Conservation (phyloP, 495 filamentous ascomycete species). For the Annulohypoxylon bovei region DNA sequence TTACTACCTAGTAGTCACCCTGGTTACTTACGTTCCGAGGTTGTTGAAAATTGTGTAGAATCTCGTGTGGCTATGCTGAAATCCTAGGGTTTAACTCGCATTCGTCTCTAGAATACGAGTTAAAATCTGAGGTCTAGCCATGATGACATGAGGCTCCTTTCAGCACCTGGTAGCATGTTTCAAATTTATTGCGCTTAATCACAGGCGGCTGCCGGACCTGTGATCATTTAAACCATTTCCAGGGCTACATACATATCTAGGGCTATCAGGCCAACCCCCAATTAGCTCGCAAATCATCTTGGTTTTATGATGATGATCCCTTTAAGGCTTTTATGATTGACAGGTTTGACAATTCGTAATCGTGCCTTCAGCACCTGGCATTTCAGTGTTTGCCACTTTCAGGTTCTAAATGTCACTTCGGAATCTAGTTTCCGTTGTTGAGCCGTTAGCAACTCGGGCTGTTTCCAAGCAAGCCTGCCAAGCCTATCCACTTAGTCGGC, state of each 20-base stretch:
- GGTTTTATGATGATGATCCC: background rate
- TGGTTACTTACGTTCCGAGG: background rate
- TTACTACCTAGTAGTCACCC: background rate
- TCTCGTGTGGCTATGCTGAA: background rate
- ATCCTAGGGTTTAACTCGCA: background rate
- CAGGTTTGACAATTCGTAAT: background rate
- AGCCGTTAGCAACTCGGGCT: conserved; percentile 2
- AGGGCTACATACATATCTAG: no score
- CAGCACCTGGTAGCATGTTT: conserved; percentile 4
- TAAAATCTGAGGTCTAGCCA: conserved; percentile 3
- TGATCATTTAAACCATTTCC: background rate
- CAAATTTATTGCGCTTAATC: conserved; percentile 10
- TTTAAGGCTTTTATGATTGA: background rate
- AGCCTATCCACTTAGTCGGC: conserved; percentile 38
- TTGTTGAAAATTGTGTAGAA: background rate
- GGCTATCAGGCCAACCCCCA: background rate
- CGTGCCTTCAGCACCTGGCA: background rate
- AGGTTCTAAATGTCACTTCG: background rate
- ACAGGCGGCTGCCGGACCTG: background rate
- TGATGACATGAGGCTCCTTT: conserved; percentile 9
- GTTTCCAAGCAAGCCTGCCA: background rate
- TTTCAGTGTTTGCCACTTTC: background rate
- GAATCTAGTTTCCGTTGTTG: conserved; percentile 7
- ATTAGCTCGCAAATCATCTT: background rate
- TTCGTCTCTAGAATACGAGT: background rate